Conservation (phyloP, 352 stramenopile genomes). For the Phytophthora cryptogea region DNA sequence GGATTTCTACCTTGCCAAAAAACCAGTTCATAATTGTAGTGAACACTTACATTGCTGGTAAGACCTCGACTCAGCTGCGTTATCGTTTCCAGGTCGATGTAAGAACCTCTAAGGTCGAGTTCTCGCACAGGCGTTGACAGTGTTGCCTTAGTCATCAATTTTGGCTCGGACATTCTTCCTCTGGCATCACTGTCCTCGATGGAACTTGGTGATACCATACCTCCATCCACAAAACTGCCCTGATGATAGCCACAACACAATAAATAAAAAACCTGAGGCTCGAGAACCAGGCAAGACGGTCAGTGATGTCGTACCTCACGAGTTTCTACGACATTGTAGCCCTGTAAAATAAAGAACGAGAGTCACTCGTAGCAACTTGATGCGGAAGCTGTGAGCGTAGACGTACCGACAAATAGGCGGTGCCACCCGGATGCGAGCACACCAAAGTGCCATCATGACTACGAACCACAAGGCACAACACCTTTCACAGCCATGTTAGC, state of each 20-base stretch:
- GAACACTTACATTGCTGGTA: conserved; percentile 51
- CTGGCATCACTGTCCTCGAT: conserved; percentile 11
- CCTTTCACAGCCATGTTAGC: conserved; percentile 20
- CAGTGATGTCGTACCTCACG: conserved; percentile 24
- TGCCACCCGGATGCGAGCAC: conserved; percentile 45
- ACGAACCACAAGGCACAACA: conserved; percentile 46
- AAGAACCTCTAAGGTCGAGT: conserved; percentile 63
- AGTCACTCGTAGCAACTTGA: neutral
- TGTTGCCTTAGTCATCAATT: neutral
- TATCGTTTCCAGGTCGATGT: conserved; percentile 49
- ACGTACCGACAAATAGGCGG: conserved; percentile 54
- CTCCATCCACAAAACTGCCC: conserved; percentile 39
- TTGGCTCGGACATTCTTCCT: conserved; percentile 9
- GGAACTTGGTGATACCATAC: conserved; percentile 11
- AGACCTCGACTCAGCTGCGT: conserved; percentile 47
- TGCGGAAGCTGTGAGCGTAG: neutral
- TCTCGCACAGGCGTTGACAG: conserved; percentile 15
- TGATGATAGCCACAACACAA: conserved; percentile 2
- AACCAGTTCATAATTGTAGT: neutral
- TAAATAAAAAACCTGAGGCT: neutral
- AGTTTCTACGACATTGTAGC: conserved; percentile 41
- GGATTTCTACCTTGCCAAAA: neutral
- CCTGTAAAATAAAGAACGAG: conserved; percentile 23
- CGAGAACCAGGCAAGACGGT: neutral
- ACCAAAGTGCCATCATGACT: conserved; percentile 58